Base-by-base conservation (phyloP, 2,329 filamentous ascomycete species). In the Aspergillus proliferans region DNA sequence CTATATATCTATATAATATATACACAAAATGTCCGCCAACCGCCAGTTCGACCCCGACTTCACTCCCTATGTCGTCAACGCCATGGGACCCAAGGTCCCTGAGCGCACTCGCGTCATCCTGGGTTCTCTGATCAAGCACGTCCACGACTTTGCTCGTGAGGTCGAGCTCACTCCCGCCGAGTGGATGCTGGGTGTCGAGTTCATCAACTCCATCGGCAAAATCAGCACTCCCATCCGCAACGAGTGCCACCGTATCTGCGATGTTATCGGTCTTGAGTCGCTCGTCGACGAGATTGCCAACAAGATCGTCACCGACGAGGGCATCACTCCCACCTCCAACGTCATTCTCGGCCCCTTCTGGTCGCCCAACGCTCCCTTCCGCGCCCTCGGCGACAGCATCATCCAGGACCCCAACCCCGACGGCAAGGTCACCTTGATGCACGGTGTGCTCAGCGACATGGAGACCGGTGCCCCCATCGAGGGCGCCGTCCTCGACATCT, bases 241-340 rank as follows among this genome's bases (percentile, higher is more conserved):
- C 68, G 87, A 91, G 72, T 79, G 83, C 45, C 84, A 86, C 70
- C 79, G 86, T 48, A 76, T 90, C 21, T 87, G 77, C 48, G 86
- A 90, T 64, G 79, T 90, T 39, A 76, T 89, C 38, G 87, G 86
- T 18, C 75, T 90, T 19, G 87, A 90, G 62, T 76, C 76, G 62
- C 79, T 87, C n/a, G 86, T 90, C 43, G 87, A 91, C 65, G 86
- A 91, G 65, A 90, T 92, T 62, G 85, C 85, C 55, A 84, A 84
- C 71, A 82, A 82, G 58, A 73, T 80, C 50, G 72, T 83, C 62
- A 80, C 81, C 55, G 81, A 86, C 50, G 76, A 78, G 49, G 66
- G 65, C n/a, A 75, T 80, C 52, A 74, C 78, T 52, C 84, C 85
- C 43, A 88, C 86, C n/a, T 87, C 84, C 3, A 86, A 84, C 52